Conservation (phyloP, 257 asterid species). For the Solanum pinnatisectum region DNA sequence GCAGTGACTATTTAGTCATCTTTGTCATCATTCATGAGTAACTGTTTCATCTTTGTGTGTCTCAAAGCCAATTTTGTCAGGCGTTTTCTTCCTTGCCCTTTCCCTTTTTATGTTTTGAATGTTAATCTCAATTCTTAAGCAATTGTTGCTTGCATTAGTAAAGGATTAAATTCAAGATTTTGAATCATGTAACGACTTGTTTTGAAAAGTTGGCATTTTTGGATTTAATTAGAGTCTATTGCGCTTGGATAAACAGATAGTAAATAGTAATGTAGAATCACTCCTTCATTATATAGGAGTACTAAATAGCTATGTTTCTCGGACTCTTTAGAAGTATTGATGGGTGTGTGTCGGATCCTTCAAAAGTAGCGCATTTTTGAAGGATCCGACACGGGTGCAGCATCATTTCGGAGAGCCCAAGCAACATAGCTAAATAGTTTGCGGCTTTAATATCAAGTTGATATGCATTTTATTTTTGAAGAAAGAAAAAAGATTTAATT, state of each 20-base stretch:
- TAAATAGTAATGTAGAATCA: background rate
- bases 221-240: background rate
- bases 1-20: background rate
- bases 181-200: background rate
- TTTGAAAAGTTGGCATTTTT: background rate
- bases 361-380: background rate
- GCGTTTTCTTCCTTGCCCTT: background rate
- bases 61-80: background rate
- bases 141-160: background rate
- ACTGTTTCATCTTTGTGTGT: background rate
- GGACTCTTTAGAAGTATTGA: background rate
- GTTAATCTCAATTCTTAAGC: background rate
- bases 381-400: background rate
- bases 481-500: background rate
- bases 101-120: background rate
- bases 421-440: background rate
- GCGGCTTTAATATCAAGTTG: background rate
- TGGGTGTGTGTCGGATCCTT: background rate
- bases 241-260: background rate
- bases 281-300: background rate
- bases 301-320: background rate
- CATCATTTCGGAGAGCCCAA: background rate
- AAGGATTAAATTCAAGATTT: background rate
- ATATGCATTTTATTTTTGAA: background rate
- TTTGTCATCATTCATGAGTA: background rate